Conservation (phyloP, 2,329 filamentous ascomycete genomes). For the Aurifilum marmelostoma region DNA sequence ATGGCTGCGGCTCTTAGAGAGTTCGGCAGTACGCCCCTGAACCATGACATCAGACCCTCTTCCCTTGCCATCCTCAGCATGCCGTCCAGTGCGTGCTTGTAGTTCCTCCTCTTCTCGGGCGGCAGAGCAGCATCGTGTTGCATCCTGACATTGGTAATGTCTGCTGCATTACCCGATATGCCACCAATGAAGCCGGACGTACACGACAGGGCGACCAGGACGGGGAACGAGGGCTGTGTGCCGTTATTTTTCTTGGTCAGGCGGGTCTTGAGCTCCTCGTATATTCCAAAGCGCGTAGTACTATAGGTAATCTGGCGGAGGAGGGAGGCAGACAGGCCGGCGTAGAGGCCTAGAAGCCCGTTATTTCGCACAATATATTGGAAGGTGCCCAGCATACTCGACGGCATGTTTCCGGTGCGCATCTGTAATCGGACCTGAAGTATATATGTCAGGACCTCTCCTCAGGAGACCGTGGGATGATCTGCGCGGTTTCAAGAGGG, state of each 20-base stretch:
- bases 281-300: constrained; percentile 93
- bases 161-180: constrained; percentile 88
- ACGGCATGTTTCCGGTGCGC: constrained; percentile 73
- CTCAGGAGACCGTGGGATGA: neutral
- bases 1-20: constrained; percentile 80
- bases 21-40: constrained; percentile 86
- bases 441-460: constrained; percentile 5
- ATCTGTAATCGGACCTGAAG: constrained; percentile 83
- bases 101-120: constrained; percentile 75
- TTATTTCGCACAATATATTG: constrained; percentile 76
- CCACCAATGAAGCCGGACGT: constrained; percentile 87
- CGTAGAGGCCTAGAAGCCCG: constrained; percentile 82
- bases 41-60: constrained; percentile 77
- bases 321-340: constrained; percentile 87
- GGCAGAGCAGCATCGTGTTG: constrained; percentile 87
- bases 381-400: constrained; percentile 85
- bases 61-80: constrained; percentile 83
- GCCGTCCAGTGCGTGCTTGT: constrained; percentile 86
- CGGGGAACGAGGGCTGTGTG: constrained; percentile 66
- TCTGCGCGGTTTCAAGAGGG: neutral
- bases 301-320: constrained; percentile 95
- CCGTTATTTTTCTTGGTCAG: constrained; percentile 51
- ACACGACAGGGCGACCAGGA: constrained; percentile 82
- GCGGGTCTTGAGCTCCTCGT: constrained; percentile 85
- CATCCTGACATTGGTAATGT: constrained; percentile 98